Percentiles rank a stretch among this genome's conserved stretches.
phyloP scores from a whole-genome alignment of 441 rosid species.

The Aleurites moluccanus region DNA sequence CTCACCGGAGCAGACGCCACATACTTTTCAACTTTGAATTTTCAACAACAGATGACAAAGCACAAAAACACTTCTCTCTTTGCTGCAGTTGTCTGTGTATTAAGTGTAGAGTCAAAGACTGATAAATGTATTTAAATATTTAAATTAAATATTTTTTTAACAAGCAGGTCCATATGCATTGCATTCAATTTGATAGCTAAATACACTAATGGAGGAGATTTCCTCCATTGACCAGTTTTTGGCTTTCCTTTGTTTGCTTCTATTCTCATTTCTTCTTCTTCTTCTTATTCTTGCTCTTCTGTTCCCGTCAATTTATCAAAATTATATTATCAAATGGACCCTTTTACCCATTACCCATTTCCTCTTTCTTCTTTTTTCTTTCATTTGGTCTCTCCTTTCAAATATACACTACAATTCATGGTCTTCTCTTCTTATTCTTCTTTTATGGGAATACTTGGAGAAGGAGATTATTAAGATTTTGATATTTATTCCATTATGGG shows the following conservation, averaged over 20 bases:
- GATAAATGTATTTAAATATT: too few species aligned
- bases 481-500: conserved; percentile 36
- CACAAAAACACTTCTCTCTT: too few species aligned
- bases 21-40: not conserved
- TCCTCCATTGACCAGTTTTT: conserved; percentile 18
- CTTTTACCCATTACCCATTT: not conserved
- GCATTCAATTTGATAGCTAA: not conserved
- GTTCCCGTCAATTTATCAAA: conserved; percentile 5
- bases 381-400: not conserved
- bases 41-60: not conserved
- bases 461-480: not conserved
- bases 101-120: not conserved
- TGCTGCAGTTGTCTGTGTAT: not conserved
- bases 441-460: not conserved
- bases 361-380: not conserved
- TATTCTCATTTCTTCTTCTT: not conserved
- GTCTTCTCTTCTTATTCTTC: not conserved
- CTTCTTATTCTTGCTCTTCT: not conserved
- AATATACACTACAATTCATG: not conserved
- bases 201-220: not conserved
- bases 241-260: not conserved
- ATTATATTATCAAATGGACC: conserved; percentile 6
- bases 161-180: not conserved
- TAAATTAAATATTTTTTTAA: not conserved
- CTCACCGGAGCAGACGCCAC: not conserved